phyloP scores from a whole-genome alignment of 805 yeast species.

The Yamadazyma olivae region DNA sequence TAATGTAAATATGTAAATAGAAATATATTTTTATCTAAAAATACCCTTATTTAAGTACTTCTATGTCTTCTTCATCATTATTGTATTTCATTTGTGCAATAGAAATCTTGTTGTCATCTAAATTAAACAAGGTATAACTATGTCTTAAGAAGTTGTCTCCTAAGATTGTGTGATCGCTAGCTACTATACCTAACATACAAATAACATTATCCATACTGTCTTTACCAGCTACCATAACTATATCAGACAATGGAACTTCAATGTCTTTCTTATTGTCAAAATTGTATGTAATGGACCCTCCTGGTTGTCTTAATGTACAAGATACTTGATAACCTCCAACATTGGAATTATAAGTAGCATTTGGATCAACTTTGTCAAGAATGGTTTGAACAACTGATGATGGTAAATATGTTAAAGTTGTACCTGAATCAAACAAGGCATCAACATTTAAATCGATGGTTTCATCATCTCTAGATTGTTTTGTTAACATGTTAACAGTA shows the following conservation, averaged over 20 bases:
- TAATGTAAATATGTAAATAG: no score
- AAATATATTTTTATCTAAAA: not conserved
- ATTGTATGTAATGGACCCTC: constrained; percentile 9
- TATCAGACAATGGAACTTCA: constrained; percentile 14
- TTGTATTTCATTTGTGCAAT: constrained; percentile 38
- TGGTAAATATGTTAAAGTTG: constrained; percentile 18
- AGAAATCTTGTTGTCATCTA: constrained; percentile 54
- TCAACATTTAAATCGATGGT: constrained; percentile 2
- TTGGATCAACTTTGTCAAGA: constrained; percentile 9
- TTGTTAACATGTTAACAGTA: not conserved
- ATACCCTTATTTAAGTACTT: constrained; percentile 9
- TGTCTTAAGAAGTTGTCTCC: constrained; percentile 67
- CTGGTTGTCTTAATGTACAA: constrained; percentile 12
- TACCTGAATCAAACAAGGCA: constrained; percentile 19
- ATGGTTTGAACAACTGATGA: constrained; percentile 8
- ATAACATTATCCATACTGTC: constrained; percentile 10
- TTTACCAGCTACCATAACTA: constrained; percentile 13
- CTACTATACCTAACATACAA: constrained; percentile 13
- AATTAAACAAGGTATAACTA: constrained; percentile 62
- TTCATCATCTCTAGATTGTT: constrained; percentile 5
- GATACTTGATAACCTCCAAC: constrained; percentile 13
- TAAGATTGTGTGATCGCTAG: constrained; percentile 22
- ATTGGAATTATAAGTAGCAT: constrained; percentile 8
- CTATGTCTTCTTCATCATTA: constrained; percentile 16
- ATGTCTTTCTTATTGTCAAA: constrained; percentile 11